Evolutionary conservation across 2,329 filamentous ascomycete species (phyloP), one percentile per base, ranked within the genome.

Genomic region (Didymella pomorum): DNA sequence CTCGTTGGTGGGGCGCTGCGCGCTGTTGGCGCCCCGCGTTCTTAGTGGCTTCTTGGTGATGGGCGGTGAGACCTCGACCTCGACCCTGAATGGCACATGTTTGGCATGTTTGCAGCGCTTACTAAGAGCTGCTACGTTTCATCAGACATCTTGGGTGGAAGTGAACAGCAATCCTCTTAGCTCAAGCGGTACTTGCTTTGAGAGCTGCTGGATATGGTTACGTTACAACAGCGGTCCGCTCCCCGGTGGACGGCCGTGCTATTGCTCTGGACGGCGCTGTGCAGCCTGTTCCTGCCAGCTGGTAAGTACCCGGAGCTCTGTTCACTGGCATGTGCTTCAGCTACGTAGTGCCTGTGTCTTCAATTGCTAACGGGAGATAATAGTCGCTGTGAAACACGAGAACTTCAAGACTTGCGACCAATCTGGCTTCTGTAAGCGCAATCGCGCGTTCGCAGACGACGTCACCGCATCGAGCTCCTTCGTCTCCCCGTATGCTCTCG

Each of bases 351-450:
- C 12, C 12, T 21, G 20, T 14, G 21, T 21, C 26, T 2, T 10
- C 2, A 28, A 9, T 21, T 48, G 45, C 60, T 69, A 35, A 70
- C 56, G 21, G 18, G 26, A 47, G 7, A 9, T 8, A 20, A 28
- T 67, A 96, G 93, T 86, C 65, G 84, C 86, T 70, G 95, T 99
- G 51, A 99, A 99, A 81, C 90, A 97, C 75, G 88, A 97, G 71
- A 93, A 96, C 77, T 99, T 98, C 84, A 99, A 98, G 76, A 97
- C 90, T 70, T 99, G 95, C 81, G 82, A 90, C 67, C 94, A 99
- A 76, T 95, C 94, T 4, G 95, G 95, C 71, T 99, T 99, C 82
- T 99, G 95, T 81, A 95, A 93, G 76, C 91, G 95, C 65, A 98
- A 98, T 80, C 88, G 95, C 76, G 90, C 87, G 37, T 93, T 91